Evolutionary conservation across 2,329 filamentous ascomycete species (phyloP), one percentile per base, ranked within the genome.

Genomic region (Xylariaceae sp.): DNA sequence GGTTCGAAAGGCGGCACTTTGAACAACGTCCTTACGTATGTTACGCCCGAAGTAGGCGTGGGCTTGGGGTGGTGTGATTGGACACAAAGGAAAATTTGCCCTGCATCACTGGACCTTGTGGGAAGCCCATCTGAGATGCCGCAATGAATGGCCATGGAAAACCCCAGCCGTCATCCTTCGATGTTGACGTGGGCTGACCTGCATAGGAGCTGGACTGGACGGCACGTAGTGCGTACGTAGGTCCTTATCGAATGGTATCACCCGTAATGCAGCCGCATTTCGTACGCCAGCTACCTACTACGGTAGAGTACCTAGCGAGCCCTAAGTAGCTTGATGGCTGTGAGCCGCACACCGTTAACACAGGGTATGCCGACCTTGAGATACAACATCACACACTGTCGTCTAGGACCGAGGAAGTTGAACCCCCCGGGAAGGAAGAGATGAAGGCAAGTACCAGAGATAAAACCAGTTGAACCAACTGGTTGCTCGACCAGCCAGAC

Each of bases 161-260:
- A 55, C 8, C 44, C 54, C 47, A 47, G 54, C 57, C 55, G 51
- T 53, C 55, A 56, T 60, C 58, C n/a, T 57, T 55, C 34, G 51
- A 57, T 47, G 55, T 62, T 44, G 55, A 60, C 55, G 58, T 56
- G 37, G 58, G 45, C 58, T 61, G 61, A 63, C 61, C 54, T 61
- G 60, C 60, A 62, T 57, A 30, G 35, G 39, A 52, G 23, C 51
- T 53, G 57, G 51, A 37, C 23, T 30, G 23, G 23, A 30, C 5
- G 23, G 23, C 23, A 30, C 23, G 23, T 30, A 30, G 23, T 30
- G 23, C 23, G 23, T 30, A 53, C 50, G 47, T 44, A 58, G 39
- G 56, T 63, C 61, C 58, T 61, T 51, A n/a, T 57, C 56, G 37
- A 53, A 54, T 62, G 54, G 56, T 64, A 52, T 6, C 23, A n/a